Evolutionary conservation across 345 rosid genomes (phyloP).

Genomic region (Eucalyptus regnans): DNA sequence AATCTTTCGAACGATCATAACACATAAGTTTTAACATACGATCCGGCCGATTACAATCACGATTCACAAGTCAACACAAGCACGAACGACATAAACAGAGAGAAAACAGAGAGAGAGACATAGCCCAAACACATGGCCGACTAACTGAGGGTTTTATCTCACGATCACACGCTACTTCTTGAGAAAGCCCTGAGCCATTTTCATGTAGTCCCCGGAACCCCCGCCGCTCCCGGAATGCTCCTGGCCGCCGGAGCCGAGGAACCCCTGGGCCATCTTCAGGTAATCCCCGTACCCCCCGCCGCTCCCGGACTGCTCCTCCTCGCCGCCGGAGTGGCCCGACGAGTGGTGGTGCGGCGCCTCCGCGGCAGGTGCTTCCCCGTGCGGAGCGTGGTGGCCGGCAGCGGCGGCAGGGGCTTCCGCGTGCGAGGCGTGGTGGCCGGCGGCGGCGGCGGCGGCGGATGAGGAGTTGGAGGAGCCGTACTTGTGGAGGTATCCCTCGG

Average conservation of each 20-base stretch:
- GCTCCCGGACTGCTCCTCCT: background rate
- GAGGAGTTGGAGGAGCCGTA: slow-evolving; percentile 26
- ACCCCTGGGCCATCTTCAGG: slow-evolving; percentile 7
- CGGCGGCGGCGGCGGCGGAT: slow-evolving; percentile 4
- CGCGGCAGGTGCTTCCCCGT: background rate
- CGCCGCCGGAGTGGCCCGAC: background rate
- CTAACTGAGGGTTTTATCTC: background rate
- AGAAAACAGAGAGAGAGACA: background rate
- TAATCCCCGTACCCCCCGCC: slow-evolving; percentile 10
- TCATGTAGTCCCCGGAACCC: slow-evolving; percentile 5
- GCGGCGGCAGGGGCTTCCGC: background rate
- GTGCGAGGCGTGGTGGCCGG: background rate
- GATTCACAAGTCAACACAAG: background rate
- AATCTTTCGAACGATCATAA: background rate
- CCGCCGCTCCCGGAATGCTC: background rate
- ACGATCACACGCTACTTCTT: background rate
- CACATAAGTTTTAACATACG: too few relatives aligned
- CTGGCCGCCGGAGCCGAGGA: slow-evolving; percentile 3
- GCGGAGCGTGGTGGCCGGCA: background rate
- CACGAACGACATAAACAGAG: background rate
- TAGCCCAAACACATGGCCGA: background rate
- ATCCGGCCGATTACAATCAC: background rate
- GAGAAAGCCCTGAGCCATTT: slow-evolving; percentile 7
- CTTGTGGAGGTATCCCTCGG: slow-evolving; percentile 56
- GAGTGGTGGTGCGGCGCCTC: background rate